phyloP scores from a whole-genome alignment of 2,329 filamentous ascomycete genomes.

The Apiospora marii region DNA sequence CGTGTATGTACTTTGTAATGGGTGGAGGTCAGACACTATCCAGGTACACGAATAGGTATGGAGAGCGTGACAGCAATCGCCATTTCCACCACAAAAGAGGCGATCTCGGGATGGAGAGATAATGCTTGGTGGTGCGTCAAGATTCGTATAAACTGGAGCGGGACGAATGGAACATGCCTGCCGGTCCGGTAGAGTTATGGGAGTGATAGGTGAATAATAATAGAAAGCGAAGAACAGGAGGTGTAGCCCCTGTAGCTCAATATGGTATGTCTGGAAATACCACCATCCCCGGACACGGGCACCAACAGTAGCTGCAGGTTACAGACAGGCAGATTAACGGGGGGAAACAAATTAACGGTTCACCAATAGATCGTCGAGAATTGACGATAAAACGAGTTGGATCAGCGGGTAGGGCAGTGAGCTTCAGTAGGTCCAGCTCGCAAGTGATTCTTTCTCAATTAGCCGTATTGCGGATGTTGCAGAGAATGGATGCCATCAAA shows the following conservation, averaged over 20 bases:
- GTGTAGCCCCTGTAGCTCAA: neutral
- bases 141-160: conserved; percentile 15
- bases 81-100: conserved; percentile 17
- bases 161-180: conserved; percentile 22
- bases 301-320: conserved; percentile 5
- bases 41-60: conserved; percentile 5
- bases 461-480: conserved; percentile 17
- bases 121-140: conserved; percentile 1
- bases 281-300: conserved; percentile 12
- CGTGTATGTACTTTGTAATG: neutral
- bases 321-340: neutral
- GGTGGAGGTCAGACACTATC: conserved; percentile 11
- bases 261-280: conserved; percentile 9
- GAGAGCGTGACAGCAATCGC: conserved; percentile 15
- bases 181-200: neutral
- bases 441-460: neutral
- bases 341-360: conserved; percentile 10
- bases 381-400: neutral
- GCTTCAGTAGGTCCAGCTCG: neutral
- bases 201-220: neutral
- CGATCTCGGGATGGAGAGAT: neutral
- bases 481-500: neutral
- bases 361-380: neutral
- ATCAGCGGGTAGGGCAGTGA: neutral
- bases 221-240: neutral